Conservation (phyloP, 306 rosid species). For the Pterocarpus macrocarpus region DNA sequence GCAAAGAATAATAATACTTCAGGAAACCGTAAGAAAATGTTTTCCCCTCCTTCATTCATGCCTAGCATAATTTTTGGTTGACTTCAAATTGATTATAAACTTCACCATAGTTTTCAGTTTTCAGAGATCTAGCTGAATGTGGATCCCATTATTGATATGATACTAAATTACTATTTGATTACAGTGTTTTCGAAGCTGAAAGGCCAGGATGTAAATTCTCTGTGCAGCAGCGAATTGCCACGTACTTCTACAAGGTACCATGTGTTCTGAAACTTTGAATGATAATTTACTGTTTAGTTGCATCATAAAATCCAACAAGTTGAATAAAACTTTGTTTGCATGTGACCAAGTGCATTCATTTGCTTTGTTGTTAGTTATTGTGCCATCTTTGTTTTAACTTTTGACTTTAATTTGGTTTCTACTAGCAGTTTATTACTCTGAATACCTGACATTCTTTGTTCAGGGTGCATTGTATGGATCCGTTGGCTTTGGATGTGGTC, state of each 20-base stretch:
- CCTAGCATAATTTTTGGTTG: constrained; percentile 16
- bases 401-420: constrained; percentile 35
- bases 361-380: constrained; percentile 25
- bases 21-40: constrained; percentile 1
- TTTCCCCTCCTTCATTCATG: background rate
- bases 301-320: constrained; percentile 19
- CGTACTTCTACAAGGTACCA: constrained; percentile 83
- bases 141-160: constrained; percentile 29
- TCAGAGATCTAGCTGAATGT: constrained; percentile 34
- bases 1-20: constrained; percentile 14
- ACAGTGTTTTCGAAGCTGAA: constrained; percentile 96
- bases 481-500: constrained; percentile 95
- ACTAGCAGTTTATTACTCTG: constrained; percentile 11
- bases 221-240: constrained; percentile 71
- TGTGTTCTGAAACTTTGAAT: constrained; percentile 17
- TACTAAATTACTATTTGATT: constrained; percentile 44
- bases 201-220: constrained; percentile 91
- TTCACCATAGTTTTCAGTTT: background rate
- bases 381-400: constrained; percentile 6
- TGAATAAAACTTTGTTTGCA: constrained; percentile 23
- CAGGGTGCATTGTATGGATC: constrained; percentile 92
- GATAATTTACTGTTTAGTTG: constrained; percentile 21
- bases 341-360: constrained; percentile 31
- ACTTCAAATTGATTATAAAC: constrained; percentile 9
- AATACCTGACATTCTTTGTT: constrained; percentile 50